Evolutionary conservation across 441 rosid species (phyloP).

Genomic region (Lepidium campestre): DNA sequence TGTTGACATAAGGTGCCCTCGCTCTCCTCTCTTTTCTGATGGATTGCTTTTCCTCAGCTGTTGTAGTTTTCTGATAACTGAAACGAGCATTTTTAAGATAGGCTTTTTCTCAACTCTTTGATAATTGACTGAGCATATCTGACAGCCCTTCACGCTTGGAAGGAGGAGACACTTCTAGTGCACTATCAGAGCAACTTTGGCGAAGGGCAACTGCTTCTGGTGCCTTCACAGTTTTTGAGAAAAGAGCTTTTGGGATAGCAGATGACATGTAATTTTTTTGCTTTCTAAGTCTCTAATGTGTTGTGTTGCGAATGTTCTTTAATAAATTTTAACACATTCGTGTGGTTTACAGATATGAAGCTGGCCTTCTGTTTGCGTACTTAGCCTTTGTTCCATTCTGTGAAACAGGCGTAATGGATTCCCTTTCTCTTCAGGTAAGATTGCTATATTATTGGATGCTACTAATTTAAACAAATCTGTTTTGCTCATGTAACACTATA

Average conservation of each 20-base stretch:
- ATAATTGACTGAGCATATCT: conserved; percentile 1
- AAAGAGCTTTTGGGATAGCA: conserved; percentile 82
- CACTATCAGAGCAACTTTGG: conserved; percentile 78
- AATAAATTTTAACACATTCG: conserved; percentile 11
- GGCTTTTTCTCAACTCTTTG: not conserved
- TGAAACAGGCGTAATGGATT: conserved; percentile 76
- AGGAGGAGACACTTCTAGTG: conserved; percentile 35
- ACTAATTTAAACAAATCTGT: not conserved
- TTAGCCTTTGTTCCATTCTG: conserved; percentile 90
- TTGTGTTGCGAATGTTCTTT: not conserved
- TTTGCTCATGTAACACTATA: not conserved
- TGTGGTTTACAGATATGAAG: conserved; percentile 63
- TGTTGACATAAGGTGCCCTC: conserved; percentile 66
- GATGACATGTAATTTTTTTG: conserved; percentile 69
- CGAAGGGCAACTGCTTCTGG: conserved; percentile 83
- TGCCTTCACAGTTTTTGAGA: conserved; percentile 68
- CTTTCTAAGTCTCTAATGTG: conserved; percentile 5
- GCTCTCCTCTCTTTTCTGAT: not conserved
- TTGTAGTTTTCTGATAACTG: not conserved
- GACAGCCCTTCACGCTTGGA: conserved; percentile 51
- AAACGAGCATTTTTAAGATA: not conserved
- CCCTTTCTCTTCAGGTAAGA: conserved; percentile 83
- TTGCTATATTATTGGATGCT: not conserved
- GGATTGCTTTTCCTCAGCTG: not conserved
- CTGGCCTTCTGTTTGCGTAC: conserved; percentile 91